phyloP scores from a whole-genome alignment of 106 monocot species.

The Allium cepa region DNA sequence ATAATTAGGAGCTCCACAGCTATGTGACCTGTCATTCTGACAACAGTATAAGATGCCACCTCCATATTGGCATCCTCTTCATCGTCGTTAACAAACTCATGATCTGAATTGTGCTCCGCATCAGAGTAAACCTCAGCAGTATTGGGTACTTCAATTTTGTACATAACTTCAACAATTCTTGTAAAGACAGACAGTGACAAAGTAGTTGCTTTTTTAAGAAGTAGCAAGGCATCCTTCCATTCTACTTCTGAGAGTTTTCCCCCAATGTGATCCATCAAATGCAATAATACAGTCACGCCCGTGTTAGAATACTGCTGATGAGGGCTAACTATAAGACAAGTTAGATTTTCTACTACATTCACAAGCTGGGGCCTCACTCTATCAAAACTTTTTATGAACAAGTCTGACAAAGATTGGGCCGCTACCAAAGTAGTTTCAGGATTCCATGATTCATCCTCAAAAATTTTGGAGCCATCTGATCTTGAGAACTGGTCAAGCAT shows the following conservation, averaged over 20 bases:
- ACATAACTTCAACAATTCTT: slow-evolving; percentile 41
- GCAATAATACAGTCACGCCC: slow-evolving; percentile 46
- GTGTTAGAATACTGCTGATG: slow-evolving; percentile 55
- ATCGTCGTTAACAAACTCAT: slow-evolving; percentile 43
- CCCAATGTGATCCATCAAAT: slow-evolving; percentile 38
- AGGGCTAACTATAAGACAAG: slow-evolving; percentile 57
- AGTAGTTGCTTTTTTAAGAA: slow-evolving; percentile 37
- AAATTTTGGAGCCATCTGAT: slow-evolving; percentile 9
- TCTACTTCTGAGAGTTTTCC: slow-evolving; percentile 50
- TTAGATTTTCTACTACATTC: slow-evolving; percentile 44
- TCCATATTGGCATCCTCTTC: slow-evolving; percentile 85
- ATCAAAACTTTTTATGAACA: slow-evolving; percentile 63
- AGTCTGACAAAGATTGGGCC: slow-evolving; percentile 59
- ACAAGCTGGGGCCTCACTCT: slow-evolving; percentile 38
- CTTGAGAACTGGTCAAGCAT: slow-evolving; percentile 20
- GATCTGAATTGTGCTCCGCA: slow-evolving; percentile 65
- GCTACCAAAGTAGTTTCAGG: slow-evolving; percentile 51
- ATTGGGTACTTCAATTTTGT: slow-evolving; percentile 67
- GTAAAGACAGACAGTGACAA: slow-evolving; percentile 41
- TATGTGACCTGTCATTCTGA: slow-evolving; percentile 80
- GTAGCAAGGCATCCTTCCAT: slow-evolving; percentile 60
- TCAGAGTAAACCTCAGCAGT: slow-evolving; percentile 44
- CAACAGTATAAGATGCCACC: slow-evolving; percentile 65
- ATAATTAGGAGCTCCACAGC: slow-evolving; percentile 62
- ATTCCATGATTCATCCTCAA: slow-evolving; percentile 46